phyloP scores from a whole-genome alignment of 495 filamentous ascomycete species.

The Tuber melanosporum region DNA sequence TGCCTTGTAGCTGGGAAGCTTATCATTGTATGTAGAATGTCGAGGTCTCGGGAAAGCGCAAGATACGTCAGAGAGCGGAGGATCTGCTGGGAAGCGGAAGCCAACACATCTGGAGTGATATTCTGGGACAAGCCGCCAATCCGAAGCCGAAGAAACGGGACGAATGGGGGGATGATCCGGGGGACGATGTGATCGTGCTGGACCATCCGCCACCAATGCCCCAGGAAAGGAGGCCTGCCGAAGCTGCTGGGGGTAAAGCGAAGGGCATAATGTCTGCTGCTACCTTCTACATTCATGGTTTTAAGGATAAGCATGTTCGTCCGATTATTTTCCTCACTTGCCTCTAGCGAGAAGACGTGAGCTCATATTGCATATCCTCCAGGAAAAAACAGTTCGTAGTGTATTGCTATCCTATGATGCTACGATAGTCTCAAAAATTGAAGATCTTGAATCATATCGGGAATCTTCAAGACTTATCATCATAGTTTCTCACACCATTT shows the following conservation, averaged over 20 bases:
- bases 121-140: conserved; percentile 54
- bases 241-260: not conserved
- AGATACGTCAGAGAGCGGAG: conserved; percentile 74
- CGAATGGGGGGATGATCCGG: conserved; percentile 44
- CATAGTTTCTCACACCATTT: conserved; percentile 53
- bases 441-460: conserved; percentile 38
- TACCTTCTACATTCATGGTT: conserved; percentile 35
- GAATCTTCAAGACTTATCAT: conserved; percentile 47
- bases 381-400: conserved; percentile 43
- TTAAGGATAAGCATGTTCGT: conserved; percentile 33
- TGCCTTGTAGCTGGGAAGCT: conserved; percentile 36
- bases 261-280: conserved; percentile 20
- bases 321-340: not conserved
- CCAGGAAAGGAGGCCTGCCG: not conserved
- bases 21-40: not conserved
- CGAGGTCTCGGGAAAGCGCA: conserved; percentile 50
- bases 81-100: conserved; percentile 71
- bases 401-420: conserved; percentile 54
- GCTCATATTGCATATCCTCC: conserved; percentile 11
- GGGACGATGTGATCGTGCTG: conserved; percentile 13
- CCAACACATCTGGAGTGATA: conserved; percentile 79
- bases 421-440: conserved; percentile 46
- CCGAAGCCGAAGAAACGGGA: conserved; percentile 43
- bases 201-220: not conserved
- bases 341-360: not conserved